Conservation (phyloP, 306 rosid species). For the Geum urbanum region DNA sequence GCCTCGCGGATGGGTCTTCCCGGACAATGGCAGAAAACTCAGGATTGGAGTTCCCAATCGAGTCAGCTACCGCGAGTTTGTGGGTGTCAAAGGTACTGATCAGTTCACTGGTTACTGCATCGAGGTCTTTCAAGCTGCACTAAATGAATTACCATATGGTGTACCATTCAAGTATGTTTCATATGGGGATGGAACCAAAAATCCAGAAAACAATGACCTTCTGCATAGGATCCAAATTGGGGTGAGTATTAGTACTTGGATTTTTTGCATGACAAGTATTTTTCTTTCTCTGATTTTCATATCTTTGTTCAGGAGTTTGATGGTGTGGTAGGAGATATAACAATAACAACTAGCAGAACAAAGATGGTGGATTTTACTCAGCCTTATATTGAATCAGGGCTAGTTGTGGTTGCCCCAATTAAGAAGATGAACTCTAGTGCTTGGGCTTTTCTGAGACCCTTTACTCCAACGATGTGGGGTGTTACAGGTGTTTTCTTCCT, state of each 20-base stretch:
- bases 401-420: slow-evolving; percentile 67
- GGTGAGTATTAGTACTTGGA: slow-evolving; percentile 21
- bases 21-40: slow-evolving; percentile 19
- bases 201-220: slow-evolving; percentile 14
- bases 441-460: slow-evolving; percentile 33
- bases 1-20: slow-evolving; percentile 33
- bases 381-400: slow-evolving; percentile 45
- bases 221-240: slow-evolving; percentile 20
- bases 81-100: slow-evolving; percentile 20
- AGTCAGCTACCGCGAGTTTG: slow-evolving; percentile 13
- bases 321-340: slow-evolving; percentile 22
- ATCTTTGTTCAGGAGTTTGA: slow-evolving; percentile 13
- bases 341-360: slow-evolving; percentile 28
- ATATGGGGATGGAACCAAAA: slow-evolving; percentile 29
- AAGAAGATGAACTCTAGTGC: slow-evolving; percentile 24
- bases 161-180: slow-evolving; percentile 28
- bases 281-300: not conserved
- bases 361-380: slow-evolving; percentile 33
- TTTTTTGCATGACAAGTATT: not conserved
- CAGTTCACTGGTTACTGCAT: slow-evolving; percentile 24
- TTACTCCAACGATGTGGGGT: slow-evolving; percentile 62
- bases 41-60: slow-evolving; percentile 25
- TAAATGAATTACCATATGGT: slow-evolving; percentile 19
- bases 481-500: slow-evolving; percentile 60
- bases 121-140: slow-evolving; percentile 38